Base-by-base conservation (phyloP, 495 filamentous ascomycete genomes). In the Aspergillus funiculosus region DNA sequence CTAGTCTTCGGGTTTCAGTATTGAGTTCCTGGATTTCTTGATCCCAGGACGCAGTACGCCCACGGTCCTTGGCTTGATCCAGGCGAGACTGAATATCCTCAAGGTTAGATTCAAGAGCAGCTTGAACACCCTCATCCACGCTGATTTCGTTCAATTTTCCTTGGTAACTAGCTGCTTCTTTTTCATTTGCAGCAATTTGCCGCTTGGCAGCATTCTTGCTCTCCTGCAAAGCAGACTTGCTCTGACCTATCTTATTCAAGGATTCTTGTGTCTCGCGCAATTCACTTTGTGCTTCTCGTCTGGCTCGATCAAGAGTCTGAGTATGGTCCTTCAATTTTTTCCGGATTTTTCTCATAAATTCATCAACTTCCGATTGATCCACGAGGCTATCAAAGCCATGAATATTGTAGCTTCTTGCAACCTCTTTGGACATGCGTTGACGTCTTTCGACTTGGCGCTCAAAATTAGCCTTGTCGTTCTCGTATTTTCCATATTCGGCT, bases 391-490 rank as follows among this genome's bases (percentile, higher is more conserved):
- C 87, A 54, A 87, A 91, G 0, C 89, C 90, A 15, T 85, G 81
- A 43, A 97, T 84, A 45, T 79, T 83, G 60, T 96, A 87, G n/a
- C 68, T 71, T 20, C 81, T 75, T 13, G 89, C 85, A 31, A 85
- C 77, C 8, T 94, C 83, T 51, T 78, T 86, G 46, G 96, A 81
- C 62, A 94, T 75, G 1, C 67, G 69, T 47, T 82, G 74, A 19
- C 91, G 82, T 18, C 75, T 64, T 49, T 76, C 68, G 4, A 95
- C 56, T 39, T 94, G 85, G 8, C 80, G 79, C 58, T 95, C 88
- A 54, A 91, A 89, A 50, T 83, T 85, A 55, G 83, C 81, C 61
- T 89, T 87, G 59, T 95, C 81, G 6, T 90, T 89, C 62, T 92
- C 80, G 56, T 81, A 80, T 56, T 82, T 87, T 21, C 92, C 92